Conservation (phyloP, 192 early-diverging fungal species). For the Gigaspora rosea region DNA sequence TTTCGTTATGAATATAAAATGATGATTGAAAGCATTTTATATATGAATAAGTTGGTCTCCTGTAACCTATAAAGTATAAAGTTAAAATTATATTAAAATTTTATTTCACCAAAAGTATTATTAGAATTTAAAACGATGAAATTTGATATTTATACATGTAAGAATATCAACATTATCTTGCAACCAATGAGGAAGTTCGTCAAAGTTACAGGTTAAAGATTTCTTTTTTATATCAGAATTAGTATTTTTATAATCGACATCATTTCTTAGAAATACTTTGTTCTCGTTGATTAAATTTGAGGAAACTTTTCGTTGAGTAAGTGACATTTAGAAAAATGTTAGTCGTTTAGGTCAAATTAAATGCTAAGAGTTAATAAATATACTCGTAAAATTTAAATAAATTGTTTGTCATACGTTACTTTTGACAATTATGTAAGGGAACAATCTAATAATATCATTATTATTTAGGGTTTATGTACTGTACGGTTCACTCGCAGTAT, state of each 20-base stretch:
- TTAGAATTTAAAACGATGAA: neutral
- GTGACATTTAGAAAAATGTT: neutral
- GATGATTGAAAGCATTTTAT: slow-evolving; percentile 71
- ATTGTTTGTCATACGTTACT: too few relatives aligned
- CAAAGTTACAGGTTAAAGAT: slow-evolving; percentile 36
- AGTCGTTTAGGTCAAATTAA: too few relatives aligned
- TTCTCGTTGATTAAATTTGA: neutral
- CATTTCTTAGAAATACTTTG: neutral
- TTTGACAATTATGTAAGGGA: too few relatives aligned
- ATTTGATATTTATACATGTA: slow-evolving; percentile 33
- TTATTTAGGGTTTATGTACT: too few relatives aligned
- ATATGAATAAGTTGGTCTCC: slow-evolving; percentile 76
- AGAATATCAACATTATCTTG: slow-evolving; percentile 82
- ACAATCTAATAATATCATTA: too few relatives aligned
- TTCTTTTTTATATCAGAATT: neutral
- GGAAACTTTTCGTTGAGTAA: neutral
- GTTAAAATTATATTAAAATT: too few relatives aligned
- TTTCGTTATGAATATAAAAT: slow-evolving; percentile 90
- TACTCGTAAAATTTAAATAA: too few relatives aligned
- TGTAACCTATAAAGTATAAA: slow-evolving; percentile 57
- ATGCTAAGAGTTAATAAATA: too few relatives aligned
- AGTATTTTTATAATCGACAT: neutral
- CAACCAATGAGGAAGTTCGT: slow-evolving; percentile 75
- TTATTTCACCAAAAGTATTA: neutral
- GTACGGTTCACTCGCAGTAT: too few relatives aligned